Conservation (phyloP, 768 basidiomycete species). For the Lentinus brumalis region DNA sequence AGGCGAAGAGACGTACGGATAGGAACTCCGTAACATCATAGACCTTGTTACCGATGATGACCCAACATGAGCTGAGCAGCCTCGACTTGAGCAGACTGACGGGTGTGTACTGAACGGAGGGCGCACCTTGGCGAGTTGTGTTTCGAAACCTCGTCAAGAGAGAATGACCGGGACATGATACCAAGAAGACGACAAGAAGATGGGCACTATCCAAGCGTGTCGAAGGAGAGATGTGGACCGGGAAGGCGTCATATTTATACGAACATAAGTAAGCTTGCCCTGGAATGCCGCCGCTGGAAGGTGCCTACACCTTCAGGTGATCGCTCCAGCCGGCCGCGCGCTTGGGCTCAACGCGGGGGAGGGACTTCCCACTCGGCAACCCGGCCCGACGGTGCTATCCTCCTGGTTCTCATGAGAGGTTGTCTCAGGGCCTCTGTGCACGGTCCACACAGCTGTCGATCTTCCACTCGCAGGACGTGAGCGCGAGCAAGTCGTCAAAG, state of each 20-base stretch:
- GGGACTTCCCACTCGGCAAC: not conserved
- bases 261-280: not conserved
- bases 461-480: too few relatives aligned
- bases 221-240: not conserved
- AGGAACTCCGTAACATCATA: conserved; percentile 87
- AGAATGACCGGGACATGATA: conserved; percentile 39
- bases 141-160: conserved; percentile 58
- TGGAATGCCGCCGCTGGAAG: not conserved
- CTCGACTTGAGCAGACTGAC: not conserved
- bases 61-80: conserved; percentile 73
- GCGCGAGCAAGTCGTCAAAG: too few relatives aligned
- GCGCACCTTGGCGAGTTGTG: conserved; percentile 57
- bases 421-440: too few relatives aligned
- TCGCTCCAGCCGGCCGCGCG: not conserved
- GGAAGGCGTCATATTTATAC: not conserved
- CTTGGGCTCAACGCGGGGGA: not conserved
- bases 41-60: conserved; percentile 77
- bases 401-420: too few relatives aligned
- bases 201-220: not conserved
- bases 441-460: too few relatives aligned
- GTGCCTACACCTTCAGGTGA: not conserved
- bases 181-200: not conserved
- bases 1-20: conserved; percentile 41
- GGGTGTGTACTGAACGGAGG: not conserved
- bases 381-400: not conserved